Evolutionary conservation across 371 early-diverging fungal species (phyloP).

Genomic region (Homolaphlyctis polyrhiza): DNA sequence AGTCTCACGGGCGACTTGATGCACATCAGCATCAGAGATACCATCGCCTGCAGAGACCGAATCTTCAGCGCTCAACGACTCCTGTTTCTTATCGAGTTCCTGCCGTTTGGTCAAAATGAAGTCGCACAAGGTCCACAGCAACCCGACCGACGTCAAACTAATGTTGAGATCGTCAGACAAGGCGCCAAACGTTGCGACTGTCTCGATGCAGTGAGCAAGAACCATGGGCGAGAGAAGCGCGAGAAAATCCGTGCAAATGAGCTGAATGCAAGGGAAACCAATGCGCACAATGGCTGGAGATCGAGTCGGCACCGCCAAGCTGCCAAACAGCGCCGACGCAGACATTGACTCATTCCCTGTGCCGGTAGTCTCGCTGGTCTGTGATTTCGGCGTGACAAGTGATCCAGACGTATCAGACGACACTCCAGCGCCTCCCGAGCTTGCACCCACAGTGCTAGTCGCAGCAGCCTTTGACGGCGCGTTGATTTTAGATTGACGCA

Average conservation of each 20-base stretch:
- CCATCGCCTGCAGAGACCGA: neutral
- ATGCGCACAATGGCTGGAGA: constrained; percentile 47
- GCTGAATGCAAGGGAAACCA: constrained; percentile 88
- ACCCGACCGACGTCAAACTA: constrained; percentile 84
- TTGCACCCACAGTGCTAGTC: neutral
- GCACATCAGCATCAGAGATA: neutral
- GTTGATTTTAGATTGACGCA: neutral
- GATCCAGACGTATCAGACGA: neutral
- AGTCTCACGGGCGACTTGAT: neutral
- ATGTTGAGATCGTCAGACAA: constrained; percentile 92
- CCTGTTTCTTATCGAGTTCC: constrained; percentile 33
- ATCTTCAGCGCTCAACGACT: neutral
- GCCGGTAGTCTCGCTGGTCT: neutral
- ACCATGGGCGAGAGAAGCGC: constrained; percentile 69
- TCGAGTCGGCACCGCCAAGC: neutral
- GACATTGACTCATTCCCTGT: too few species aligned
- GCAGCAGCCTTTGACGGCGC: neutral
- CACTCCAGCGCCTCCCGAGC: neutral
- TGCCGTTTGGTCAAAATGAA: constrained; percentile 68
- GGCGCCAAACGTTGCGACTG: constrained; percentile 75
- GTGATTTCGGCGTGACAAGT: neutral
- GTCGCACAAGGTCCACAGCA: constrained; percentile 86
- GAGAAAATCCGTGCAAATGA: constrained; percentile 94
- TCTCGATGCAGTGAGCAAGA: constrained; percentile 75
- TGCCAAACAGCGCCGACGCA: too few species aligned